phyloP scores from a whole-genome alignment of 352 stramenopile species.

The Salisapilia sapeloensis region DNA sequence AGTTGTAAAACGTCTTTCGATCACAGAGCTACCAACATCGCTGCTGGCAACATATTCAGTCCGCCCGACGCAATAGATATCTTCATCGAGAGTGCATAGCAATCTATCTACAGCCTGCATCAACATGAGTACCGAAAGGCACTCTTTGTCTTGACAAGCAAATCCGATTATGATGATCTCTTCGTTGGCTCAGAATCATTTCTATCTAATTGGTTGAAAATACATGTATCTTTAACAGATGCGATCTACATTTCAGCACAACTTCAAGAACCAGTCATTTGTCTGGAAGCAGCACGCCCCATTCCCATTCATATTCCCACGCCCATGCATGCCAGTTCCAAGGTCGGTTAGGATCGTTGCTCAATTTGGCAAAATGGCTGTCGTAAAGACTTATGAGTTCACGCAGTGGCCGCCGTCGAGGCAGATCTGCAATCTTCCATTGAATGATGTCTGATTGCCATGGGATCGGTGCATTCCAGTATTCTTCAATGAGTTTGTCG shows the following conservation, averaged over 20 bases:
- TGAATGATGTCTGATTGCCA: conserved; percentile 27
- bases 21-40: conserved; percentile 65
- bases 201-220: not conserved
- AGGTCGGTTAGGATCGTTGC: conserved; percentile 8
- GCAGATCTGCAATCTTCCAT: conserved; percentile 7
- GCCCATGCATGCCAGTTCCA: conserved; percentile 8
- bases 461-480: conserved; percentile 44
- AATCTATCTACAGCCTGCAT: conserved; percentile 5
- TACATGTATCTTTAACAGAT: not conserved
- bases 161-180: conserved; percentile 5
- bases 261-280: too few relatives aligned
- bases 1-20: conserved; percentile 53
- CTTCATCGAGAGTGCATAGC: conserved; percentile 51
- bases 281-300: conserved; percentile 6
- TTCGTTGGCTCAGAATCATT: conserved; percentile 1
- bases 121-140: conserved; percentile 4
- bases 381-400: conserved; percentile 28
- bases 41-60: conserved; percentile 65
- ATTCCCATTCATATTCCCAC: conserved; percentile 11
- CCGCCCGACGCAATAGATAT: conserved; percentile 74
- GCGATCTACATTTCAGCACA: too few relatives aligned
- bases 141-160: not conserved
- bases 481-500: conserved; percentile 35
- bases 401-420: conserved; percentile 8
- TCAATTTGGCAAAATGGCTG: conserved; percentile 8